phyloP scores from a whole-genome alignment of 305 asterid genomes.

The Fraxinus baroniana region DNA sequence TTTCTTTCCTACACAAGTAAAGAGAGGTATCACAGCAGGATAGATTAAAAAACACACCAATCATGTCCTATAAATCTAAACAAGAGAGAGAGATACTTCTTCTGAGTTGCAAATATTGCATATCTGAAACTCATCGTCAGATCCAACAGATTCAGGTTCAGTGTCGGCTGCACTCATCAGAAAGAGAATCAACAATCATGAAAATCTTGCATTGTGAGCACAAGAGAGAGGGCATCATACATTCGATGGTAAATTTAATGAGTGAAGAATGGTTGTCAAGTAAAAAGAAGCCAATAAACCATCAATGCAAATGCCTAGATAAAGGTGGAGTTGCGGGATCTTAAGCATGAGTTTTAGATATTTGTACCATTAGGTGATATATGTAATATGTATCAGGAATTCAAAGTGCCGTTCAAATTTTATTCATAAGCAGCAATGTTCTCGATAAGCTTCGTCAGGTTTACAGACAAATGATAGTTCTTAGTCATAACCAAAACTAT shows the following conservation, averaged over 20 bases:
- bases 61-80: not conserved
- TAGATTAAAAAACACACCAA: conserved; percentile 1
- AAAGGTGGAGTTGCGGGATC: not conserved
- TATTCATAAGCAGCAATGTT: not conserved
- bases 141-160: conserved; percentile 68
- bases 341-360: not conserved
- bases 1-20: conserved; percentile 70
- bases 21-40: conserved; percentile 14
- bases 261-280: not conserved
- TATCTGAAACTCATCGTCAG: conserved; percentile 98
- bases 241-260: not conserved
- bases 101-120: conserved; percentile 83
- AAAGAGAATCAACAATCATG: conserved; percentile 18
- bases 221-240: not conserved
- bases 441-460: not conserved
- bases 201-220: not conserved
- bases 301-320: not conserved
- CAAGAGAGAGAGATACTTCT: conserved; percentile 45
- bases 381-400: not conserved
- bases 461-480: not conserved
- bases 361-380: not conserved
- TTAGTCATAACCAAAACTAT: not conserved
- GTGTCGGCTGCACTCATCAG: conserved; percentile 69
- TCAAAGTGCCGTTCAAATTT: not conserved
- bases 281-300: not conserved